Evolutionary conservation across 2,329 filamentous ascomycete genomes (phyloP).

Genomic region (Alternaria rosae): DNA sequence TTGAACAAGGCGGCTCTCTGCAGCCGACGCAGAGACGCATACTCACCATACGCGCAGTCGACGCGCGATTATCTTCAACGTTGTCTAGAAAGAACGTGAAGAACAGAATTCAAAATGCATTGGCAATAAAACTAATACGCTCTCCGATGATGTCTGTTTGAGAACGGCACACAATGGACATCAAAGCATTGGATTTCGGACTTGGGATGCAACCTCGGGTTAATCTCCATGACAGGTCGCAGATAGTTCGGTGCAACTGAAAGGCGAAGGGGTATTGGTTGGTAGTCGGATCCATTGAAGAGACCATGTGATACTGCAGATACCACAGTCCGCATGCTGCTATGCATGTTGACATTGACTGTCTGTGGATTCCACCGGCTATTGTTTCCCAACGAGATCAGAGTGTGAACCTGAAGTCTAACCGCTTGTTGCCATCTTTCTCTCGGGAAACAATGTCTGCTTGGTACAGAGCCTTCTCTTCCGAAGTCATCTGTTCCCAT

Average conservation of each 20-base stretch:
- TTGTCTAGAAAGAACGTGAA: background rate
- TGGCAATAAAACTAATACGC: background rate
- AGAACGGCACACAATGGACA: background rate
- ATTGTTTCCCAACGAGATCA: conserved; percentile 9
- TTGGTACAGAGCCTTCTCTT: conserved; percentile 60
- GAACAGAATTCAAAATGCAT: background rate
- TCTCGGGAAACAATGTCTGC: conserved; percentile 40
- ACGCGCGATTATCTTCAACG: background rate
- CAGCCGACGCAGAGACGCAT: background rate
- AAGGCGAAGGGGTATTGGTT: background rate
- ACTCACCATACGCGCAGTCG: background rate
- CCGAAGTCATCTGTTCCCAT: conserved; percentile 60
- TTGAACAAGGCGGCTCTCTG: background rate
- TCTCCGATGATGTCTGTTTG: too few relatives aligned
- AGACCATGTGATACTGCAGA: background rate
- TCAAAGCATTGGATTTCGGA: background rate
- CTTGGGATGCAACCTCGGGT: background rate
- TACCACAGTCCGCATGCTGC: background rate
- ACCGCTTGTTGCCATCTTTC: conserved; percentile 49
- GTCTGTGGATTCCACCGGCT: background rate
- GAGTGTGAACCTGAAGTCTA: conserved; percentile 51
- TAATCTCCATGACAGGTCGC: background rate
- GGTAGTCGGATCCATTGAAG: background rate
- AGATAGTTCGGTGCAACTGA: background rate
- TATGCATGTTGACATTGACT: background rate